Conservation (phyloP, 2,329 filamentous ascomycete genomes). For the Grosmannia huntii region DNA sequence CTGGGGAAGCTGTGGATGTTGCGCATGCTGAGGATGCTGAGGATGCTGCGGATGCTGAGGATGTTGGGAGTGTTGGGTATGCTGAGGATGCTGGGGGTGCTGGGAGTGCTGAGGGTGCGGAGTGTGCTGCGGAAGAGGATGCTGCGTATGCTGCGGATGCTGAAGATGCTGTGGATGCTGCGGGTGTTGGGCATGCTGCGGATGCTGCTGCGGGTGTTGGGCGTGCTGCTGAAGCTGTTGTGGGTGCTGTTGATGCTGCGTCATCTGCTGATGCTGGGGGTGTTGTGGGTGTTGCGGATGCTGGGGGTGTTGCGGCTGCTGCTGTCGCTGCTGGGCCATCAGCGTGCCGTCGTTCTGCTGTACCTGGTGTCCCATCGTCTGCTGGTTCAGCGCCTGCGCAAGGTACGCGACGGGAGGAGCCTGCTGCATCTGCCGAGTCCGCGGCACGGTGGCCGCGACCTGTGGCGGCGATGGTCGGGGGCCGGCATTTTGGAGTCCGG, state of each 20-base stretch:
- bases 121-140: not conserved
- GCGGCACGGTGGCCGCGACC: conserved; percentile 33
- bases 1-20: conserved; percentile 3
- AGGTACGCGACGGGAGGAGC: conserved; percentile 21
- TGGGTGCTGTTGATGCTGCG: conserved; percentile 7
- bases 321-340: conserved; percentile 18
- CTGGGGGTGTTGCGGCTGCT: conserved; percentile 9
- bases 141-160: conserved; percentile 6
- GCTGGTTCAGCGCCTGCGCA: conserved; percentile 23
- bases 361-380: conserved; percentile 18
- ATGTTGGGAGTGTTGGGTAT: conserved; percentile 7
- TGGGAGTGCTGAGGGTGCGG: conserved; percentile 4
- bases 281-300: conserved; percentile 5
- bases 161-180: conserved; percentile 8
- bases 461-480: conserved; percentile 29
- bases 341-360: conserved; percentile 18
- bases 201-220: conserved; percentile 11
- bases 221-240: conserved; percentile 11
- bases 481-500: conserved; percentile 33
- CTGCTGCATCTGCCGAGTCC: conserved; percentile 32
- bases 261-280: conserved; percentile 4
- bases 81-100: not conserved
- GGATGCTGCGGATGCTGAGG: conserved; percentile 3
- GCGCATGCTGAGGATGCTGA: not conserved
- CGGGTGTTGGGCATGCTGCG: conserved; percentile 12